Conservation (phyloP, 306 rosid genomes). For the Calophaca sinica region DNA sequence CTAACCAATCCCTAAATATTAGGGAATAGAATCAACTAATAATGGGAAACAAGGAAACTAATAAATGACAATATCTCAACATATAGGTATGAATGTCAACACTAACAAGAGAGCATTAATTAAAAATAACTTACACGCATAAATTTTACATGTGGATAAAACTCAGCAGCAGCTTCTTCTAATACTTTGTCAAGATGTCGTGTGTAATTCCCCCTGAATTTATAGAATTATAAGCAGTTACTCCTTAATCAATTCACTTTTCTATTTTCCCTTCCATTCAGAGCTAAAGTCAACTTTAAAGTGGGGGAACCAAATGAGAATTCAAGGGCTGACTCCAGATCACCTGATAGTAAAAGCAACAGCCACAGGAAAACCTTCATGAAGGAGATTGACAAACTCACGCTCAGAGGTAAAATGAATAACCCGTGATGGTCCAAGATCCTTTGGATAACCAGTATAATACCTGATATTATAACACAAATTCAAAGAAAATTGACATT, state of each 20-base stretch:
- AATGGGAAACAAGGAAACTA: too few relatives aligned
- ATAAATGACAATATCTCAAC: too few relatives aligned
- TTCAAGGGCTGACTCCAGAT: conserved; percentile 31
- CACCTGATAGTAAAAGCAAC: conserved; percentile 91
- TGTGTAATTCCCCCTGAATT: conserved; percentile 79
- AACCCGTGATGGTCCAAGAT: conserved; percentile 85
- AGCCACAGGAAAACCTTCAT: conserved; percentile 83
- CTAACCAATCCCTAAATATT: too few relatives aligned
- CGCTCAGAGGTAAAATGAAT: conserved; percentile 91
- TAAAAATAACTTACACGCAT: conserved; percentile 75
- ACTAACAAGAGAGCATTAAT: background rate
- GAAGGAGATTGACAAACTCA: conserved; percentile 87
- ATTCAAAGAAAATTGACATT: background rate
- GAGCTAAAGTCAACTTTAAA: conserved; percentile 33
- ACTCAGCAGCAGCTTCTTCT: conserved; percentile 87
- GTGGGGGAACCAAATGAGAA: conserved; percentile 22
- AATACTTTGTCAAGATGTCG: conserved; percentile 79
- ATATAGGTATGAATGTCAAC: conserved; percentile 21
- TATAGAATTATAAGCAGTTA: conserved; percentile 37
- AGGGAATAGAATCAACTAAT: too few relatives aligned
- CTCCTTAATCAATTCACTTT: conserved; percentile 3
- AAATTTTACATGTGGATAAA: conserved; percentile 82
- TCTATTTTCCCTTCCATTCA: conserved; percentile 15
- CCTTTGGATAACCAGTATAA: conserved; percentile 88
- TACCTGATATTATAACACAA: conserved; percentile 57